phyloP scores from a whole-genome alignment of 257 asterid genomes.

The Solanum ahanhuiri region DNA sequence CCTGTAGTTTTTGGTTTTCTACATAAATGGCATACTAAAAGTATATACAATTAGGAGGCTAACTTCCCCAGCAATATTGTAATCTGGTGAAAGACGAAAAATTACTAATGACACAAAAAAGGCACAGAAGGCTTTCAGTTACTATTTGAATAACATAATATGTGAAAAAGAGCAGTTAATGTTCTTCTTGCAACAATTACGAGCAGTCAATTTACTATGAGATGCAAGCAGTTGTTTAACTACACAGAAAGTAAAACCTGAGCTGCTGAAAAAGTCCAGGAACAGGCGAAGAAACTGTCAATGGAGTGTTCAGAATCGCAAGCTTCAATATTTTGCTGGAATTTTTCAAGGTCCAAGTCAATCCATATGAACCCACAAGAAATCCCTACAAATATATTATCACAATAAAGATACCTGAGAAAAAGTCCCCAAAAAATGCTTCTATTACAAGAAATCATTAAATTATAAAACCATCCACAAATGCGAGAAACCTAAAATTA shows the following conservation, averaged over 20 bases:
- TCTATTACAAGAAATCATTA: background rate
- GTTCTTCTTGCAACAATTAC: background rate
- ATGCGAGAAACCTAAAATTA: background rate
- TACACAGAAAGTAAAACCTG: constrained; percentile 33
- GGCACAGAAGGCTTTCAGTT: background rate
- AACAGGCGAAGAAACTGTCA: constrained; percentile 81
- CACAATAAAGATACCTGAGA: background rate
- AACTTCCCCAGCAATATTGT: background rate
- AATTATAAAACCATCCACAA: background rate
- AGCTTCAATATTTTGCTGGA: constrained; percentile 67
- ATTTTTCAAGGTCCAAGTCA: constrained; percentile 91
- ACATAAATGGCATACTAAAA: background rate
- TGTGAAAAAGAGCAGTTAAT: background rate
- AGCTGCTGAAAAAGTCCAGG: constrained; percentile 93
- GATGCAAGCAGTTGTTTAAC: background rate
- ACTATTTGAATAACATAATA: background rate
- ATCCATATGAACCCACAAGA: constrained; percentile 91
- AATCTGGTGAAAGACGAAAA: background rate
- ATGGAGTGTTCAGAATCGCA: constrained; percentile 73
- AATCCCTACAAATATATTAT: constrained; percentile 53
- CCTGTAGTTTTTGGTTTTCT: background rate
- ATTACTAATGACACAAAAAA: background rate
- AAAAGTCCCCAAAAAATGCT: background rate
- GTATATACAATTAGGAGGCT: background rate
- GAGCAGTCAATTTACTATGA: background rate